Conservation (phyloP, 768 basidiomycete species). For the Pisolithus microcarpus region DNA sequence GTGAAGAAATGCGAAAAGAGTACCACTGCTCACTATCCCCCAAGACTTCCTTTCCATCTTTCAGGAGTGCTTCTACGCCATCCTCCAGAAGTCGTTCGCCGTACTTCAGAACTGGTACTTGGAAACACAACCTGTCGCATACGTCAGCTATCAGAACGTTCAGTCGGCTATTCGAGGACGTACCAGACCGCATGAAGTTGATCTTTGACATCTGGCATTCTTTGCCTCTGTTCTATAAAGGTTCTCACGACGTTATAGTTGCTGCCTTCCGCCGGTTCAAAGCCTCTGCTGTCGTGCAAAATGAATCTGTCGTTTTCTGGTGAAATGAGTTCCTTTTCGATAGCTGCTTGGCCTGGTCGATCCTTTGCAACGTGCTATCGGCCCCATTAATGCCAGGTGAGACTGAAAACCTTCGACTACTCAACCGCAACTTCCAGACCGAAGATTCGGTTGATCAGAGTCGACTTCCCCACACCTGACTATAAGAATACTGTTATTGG, state of each 20-base stretch:
- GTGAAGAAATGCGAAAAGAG: neutral
- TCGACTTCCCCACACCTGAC: slow-evolving; percentile 5
- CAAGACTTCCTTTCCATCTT: neutral
- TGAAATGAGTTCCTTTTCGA: slow-evolving; percentile 9
- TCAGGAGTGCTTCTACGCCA: slow-evolving; percentile 1
- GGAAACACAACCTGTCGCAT: neutral
- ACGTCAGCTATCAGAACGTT: neutral
- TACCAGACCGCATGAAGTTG: slow-evolving; percentile 12
- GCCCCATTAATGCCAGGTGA: neutral
- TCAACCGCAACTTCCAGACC: slow-evolving; percentile 1
- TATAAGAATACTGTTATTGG: neutral
- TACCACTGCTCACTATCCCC: neutral
- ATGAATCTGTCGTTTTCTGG: slow-evolving; percentile 5
- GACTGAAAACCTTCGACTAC: neutral
- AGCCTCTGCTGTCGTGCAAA: slow-evolving; percentile 13
- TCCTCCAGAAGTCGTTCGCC: slow-evolving; percentile 3
- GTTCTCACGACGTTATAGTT: slow-evolving; percentile 4
- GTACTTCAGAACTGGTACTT: neutral
- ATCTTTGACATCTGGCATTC: slow-evolving; percentile 3
- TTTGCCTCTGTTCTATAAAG: slow-evolving; percentile 6
- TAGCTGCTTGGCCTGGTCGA: slow-evolving; percentile 1
- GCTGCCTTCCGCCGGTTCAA: slow-evolving; percentile 8
- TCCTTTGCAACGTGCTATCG: neutral
- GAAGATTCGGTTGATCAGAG: slow-evolving; percentile 2
- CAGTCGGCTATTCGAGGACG: neutral